Conservation (phyloP, 2,329 filamentous ascomycete genomes). For the Pyrenochaeta sp. region DNA sequence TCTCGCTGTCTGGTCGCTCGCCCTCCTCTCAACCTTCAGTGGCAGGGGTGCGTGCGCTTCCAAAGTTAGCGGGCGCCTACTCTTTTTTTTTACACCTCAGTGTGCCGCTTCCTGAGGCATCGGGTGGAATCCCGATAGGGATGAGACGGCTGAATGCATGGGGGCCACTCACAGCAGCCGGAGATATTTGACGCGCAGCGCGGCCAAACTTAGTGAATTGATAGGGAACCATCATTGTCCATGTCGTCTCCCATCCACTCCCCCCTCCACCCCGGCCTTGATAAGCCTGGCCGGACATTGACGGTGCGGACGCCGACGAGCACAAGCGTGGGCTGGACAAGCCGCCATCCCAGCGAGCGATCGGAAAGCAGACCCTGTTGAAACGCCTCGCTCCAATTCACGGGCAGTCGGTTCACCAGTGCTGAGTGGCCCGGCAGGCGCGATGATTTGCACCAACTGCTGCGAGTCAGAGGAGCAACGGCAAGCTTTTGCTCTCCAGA, state of each 20-base stretch:
- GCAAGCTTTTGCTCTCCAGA: conserved; percentile 2
- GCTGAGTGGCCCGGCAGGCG: conserved; percentile 42
- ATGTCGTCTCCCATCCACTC: too few relatives aligned
- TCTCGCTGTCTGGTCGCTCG: background rate
- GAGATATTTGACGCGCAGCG: conserved; percentile 41
- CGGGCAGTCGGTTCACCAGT: conserved; percentile 15
- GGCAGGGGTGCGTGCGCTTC: conserved; percentile 29
- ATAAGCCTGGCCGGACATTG: conserved; percentile 30
- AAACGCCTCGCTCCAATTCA: conserved; percentile 33
- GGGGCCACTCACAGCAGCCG: conserved; percentile 41
- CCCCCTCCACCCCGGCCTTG: conserved; percentile 32
- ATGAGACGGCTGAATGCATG: conserved; percentile 45
- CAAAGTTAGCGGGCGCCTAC: conserved; percentile 49
- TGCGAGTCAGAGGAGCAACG: conserved; percentile 39
- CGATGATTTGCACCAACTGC: conserved; percentile 43
- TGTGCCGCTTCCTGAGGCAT: conserved; percentile 37
- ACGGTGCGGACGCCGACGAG: conserved; percentile 20
- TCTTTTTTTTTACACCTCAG: conserved; percentile 34
- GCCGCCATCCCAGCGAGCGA: conserved; percentile 34
- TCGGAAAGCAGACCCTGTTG: conserved; percentile 37
- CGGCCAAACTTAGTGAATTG: conserved; percentile 30
- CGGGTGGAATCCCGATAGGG: conserved; percentile 48
- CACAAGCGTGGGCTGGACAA: conserved; percentile 17
- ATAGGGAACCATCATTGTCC: conserved; percentile 41
- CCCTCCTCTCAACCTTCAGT: conserved; percentile 6